Conservation (phyloP, 257 asterid species). For the Salvia hispanica region DNA sequence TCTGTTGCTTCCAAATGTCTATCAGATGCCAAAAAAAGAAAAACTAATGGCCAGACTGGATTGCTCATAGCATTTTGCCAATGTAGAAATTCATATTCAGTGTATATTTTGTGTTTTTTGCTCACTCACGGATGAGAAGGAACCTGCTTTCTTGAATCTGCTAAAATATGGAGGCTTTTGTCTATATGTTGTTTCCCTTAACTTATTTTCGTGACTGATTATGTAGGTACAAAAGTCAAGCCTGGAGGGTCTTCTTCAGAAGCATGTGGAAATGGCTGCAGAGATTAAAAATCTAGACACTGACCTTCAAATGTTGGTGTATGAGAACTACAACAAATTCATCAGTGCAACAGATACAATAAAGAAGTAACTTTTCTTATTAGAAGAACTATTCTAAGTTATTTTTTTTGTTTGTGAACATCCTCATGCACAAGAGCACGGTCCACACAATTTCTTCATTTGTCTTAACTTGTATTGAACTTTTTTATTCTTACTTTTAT, state of each 20-base stretch:
- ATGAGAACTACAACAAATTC: constrained; percentile 97
- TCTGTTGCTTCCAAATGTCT: not conserved
- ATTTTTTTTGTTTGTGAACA: not conserved
- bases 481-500: not conserved
- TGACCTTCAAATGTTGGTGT: constrained; percentile 97
- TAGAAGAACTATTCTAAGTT: not conserved
- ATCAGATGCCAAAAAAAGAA: not conserved
- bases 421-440: constrained; percentile 21
- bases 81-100: not conserved
- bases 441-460: constrained; percentile 12
- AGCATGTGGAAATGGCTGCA: constrained; percentile 99
- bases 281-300: constrained; percentile 97
- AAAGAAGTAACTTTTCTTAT: constrained; percentile 60
- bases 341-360: constrained; percentile 97
- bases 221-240: constrained; percentile 87
- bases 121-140: not conserved
- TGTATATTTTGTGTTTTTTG: constrained; percentile 11
- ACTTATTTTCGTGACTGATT: constrained; percentile 15
- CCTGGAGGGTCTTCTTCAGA: constrained; percentile 91
- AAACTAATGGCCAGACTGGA: not conserved
- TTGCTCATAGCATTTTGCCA: constrained; percentile 18
- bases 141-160: not conserved
- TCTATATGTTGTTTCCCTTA: constrained; percentile 9
- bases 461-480: constrained; percentile 4
- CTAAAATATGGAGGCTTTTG: not conserved